Conservation (phyloP, 2,329 filamentous ascomycete genomes). For the Fusarium sp. region DNA sequence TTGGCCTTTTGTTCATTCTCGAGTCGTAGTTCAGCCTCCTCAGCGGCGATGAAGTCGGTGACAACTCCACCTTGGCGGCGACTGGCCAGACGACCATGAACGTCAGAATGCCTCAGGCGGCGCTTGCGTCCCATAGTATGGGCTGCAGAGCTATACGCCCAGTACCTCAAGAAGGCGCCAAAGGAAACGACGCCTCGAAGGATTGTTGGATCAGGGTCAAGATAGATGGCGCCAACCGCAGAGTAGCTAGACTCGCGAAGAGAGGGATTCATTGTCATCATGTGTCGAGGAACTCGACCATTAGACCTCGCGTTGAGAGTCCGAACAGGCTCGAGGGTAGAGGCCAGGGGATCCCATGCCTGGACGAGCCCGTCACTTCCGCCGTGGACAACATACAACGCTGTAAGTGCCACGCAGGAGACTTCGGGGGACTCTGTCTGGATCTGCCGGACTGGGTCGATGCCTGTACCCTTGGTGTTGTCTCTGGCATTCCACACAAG, state of each 20-base stretch:
- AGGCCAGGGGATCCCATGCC: slow-evolving; percentile 95
- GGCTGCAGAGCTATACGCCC: slow-evolving; percentile 90
- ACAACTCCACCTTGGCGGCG: slow-evolving; percentile 75
- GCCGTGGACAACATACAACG: slow-evolving; percentile 90
- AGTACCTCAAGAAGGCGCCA: slow-evolving; percentile 89
- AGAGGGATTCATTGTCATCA: slow-evolving; percentile 65
- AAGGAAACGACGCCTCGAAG: slow-evolving; percentile 89
- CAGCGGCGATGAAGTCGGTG: slow-evolving; percentile 86
- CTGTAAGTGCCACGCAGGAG: slow-evolving; percentile 83
- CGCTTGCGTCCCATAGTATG: slow-evolving; percentile 83
- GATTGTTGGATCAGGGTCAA: slow-evolving; percentile 89
- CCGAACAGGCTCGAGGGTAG: slow-evolving; percentile 79
- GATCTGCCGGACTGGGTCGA: slow-evolving; percentile 82
- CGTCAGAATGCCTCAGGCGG: slow-evolving; percentile 76
- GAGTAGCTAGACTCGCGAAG: slow-evolving; percentile 80
- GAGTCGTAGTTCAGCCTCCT: slow-evolving; percentile 81
- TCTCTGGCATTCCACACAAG: slow-evolving; percentile 88
- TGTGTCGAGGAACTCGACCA: slow-evolving; percentile 82
- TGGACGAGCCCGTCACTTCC: slow-evolving; percentile 96
- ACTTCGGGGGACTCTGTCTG: slow-evolving; percentile 92
- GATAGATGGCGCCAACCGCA: slow-evolving; percentile 83
- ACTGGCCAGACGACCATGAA: slow-evolving; percentile 63
- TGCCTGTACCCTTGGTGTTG: slow-evolving; percentile 54
- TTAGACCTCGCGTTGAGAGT: slow-evolving; percentile 90
- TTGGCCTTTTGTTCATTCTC: slow-evolving; percentile 76